phyloP scores from a whole-genome alignment of 2,329 filamentous ascomycete species.

The Chaetomiaceae sp. region DNA sequence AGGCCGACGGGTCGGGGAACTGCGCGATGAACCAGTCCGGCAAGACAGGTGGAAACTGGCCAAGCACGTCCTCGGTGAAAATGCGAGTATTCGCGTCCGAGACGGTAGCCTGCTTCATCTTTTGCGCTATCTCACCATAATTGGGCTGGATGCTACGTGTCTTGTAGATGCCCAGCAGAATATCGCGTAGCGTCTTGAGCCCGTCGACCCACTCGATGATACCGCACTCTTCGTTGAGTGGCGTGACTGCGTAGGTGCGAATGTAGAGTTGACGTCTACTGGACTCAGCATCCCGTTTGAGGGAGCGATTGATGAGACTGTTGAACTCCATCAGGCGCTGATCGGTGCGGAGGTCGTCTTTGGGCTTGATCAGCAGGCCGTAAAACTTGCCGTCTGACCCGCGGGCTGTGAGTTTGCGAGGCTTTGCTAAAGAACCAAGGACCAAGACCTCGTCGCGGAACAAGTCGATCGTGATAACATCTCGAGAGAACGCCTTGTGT shows the following conservation, averaged over 20 bases:
- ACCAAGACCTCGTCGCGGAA: constrained; percentile 89
- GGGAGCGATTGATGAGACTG: constrained; percentile 89
- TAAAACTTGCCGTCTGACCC: constrained; percentile 88
- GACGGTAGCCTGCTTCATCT: constrained; percentile 60
- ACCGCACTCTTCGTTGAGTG: constrained; percentile 94
- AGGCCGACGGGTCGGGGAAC: constrained; percentile 86
- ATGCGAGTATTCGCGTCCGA: constrained; percentile 58
- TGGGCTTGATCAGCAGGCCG: constrained; percentile 91
- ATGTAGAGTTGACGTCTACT: constrained; percentile 90
- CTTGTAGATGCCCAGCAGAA: constrained; percentile 73
- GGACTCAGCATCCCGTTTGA: constrained; percentile 88
- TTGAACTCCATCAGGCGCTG: constrained; percentile 99
- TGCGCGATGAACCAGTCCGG: constrained; percentile 94
- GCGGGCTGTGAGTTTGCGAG: constrained; percentile 80
- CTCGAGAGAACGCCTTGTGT: constrained; percentile 82
- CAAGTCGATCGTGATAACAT: constrained; percentile 74
- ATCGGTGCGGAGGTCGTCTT: constrained; percentile 95
- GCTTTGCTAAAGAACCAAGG: constrained; percentile 85
- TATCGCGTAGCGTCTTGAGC: constrained; percentile 88
- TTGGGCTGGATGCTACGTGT: constrained; percentile 67
- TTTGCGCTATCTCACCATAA: constrained; percentile 60
- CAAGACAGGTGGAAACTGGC: constrained; percentile 74
- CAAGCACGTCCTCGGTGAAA: constrained; percentile 63
- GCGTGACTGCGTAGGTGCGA: constrained; percentile 94
- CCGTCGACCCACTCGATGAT: constrained; percentile 99